These are phyloP conservation scores for Murraya koenigii DNA, from an alignment of 345 rosid species.

Conservation along the genomic window DNA sequence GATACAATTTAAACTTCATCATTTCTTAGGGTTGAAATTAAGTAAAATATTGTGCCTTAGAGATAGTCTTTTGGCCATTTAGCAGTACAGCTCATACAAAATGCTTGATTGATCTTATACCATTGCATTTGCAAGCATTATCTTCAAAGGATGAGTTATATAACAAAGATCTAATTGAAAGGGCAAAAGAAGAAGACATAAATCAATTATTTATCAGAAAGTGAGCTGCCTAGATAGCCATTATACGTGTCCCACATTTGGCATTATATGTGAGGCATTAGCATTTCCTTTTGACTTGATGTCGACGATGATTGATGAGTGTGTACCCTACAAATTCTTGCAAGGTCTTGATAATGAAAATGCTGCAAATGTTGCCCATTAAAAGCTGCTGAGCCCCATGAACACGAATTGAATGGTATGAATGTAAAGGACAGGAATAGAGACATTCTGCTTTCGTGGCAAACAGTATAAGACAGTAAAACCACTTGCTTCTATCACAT, in stretches of 20 bases:
- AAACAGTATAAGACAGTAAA: conserved; percentile 24
- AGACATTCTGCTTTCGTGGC: conserved; percentile 17
- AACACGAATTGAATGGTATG: conserved; percentile 18
- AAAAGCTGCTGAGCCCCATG: conserved; percentile 16
- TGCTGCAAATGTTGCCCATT: conserved; percentile 16
- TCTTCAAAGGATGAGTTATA: neutral
- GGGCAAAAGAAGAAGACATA: neutral
- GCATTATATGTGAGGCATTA: neutral
- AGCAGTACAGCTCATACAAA: too few species aligned
- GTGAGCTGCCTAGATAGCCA: neutral
- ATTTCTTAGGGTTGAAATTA: too few species aligned
- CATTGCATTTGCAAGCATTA: too few species aligned
- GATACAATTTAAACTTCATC: too few species aligned
- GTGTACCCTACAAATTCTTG: too few species aligned
- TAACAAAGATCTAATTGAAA: neutral
- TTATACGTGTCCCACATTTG: neutral
- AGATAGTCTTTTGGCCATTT: too few species aligned
- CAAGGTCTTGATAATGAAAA: neutral
- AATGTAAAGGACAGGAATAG: conserved; percentile 14
- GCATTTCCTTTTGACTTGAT: neutral
- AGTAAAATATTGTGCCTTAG: too few species aligned
- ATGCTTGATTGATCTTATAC: too few species aligned
- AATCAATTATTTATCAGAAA: neutral
- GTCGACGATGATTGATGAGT: too few species aligned
- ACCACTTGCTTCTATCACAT: conserved; percentile 12